These are phyloP conservation scores for Blastobotrys robertii DNA, from an alignment of 805 yeast genomes.

Conservation along the genomic window DNA sequence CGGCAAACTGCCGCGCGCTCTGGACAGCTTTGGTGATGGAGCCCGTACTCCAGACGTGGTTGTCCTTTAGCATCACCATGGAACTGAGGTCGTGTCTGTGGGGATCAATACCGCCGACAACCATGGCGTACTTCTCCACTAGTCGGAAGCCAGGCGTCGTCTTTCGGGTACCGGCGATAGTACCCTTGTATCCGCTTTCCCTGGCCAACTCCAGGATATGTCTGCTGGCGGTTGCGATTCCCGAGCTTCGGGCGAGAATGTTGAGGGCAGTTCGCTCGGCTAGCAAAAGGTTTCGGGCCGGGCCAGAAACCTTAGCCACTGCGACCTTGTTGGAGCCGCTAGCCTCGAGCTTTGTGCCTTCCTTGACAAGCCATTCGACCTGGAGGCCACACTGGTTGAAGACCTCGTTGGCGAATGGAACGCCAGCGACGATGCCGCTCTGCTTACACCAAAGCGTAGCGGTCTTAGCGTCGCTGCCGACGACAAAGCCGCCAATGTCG, in stretches of 20 bases:
- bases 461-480: conserved; percentile 61
- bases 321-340: conserved; percentile 44
- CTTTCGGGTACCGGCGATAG: conserved; percentile 91
- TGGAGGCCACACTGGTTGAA: conserved; percentile 61
- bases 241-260: conserved; percentile 71
- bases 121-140: conserved; percentile 87
- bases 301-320: conserved; percentile 72
- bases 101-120: conserved; percentile 89
- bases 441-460: conserved; percentile 80
- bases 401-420: conserved; percentile 84
- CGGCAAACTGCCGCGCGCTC: conserved; percentile 71
- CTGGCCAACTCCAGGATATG: conserved; percentile 52
- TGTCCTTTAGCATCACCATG: conserved; percentile 95
- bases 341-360: conserved; percentile 51
- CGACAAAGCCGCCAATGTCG: conserved; percentile 91
- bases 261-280: conserved; percentile 86
- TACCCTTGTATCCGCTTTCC: conserved; percentile 61
- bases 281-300: conserved; percentile 65
- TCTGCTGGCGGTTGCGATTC: conserved; percentile 71
- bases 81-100: conserved; percentile 86
- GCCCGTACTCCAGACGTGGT: conserved; percentile 88
- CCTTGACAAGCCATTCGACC: conserved; percentile 65
- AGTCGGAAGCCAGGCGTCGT: conserved; percentile 94
- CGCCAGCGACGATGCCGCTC: conserved; percentile 70
- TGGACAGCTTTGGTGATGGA: conserved; percentile 78